These are phyloP conservation scores for Scytalidium sp. DNA, from an alignment of 2,329 filamentous ascomycete genomes.

Conservation along the genomic window DNA sequence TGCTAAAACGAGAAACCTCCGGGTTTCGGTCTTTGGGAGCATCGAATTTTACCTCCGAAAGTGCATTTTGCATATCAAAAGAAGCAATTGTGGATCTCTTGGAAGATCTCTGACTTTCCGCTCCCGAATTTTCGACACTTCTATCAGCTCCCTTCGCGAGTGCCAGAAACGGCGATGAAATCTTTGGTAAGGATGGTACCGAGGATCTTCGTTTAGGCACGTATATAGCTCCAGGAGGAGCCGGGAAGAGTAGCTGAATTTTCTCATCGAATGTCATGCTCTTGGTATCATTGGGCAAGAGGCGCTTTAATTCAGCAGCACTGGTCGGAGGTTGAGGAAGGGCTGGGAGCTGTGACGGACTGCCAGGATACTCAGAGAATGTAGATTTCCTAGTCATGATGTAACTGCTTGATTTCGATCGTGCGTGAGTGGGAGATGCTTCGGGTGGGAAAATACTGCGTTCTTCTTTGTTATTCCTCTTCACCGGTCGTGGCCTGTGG, in stretches of 20 bases:
- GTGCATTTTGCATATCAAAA: constrained; percentile 9
- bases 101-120: constrained; percentile 18
- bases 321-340: constrained; percentile 40
- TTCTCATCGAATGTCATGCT: constrained; percentile 60
- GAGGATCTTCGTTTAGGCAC: constrained; percentile 34
- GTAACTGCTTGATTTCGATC: constrained; percentile 49
- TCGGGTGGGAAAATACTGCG: constrained; percentile 46
- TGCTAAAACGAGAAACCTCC: constrained; percentile 25
- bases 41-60: constrained; percentile 4
- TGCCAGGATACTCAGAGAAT: constrained; percentile 40
- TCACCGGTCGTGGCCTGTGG: constrained; percentile 28
- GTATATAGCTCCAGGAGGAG: constrained; percentile 25
- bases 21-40: constrained; percentile 1
- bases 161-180: constrained; percentile 21
- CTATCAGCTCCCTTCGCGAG: constrained; percentile 16
- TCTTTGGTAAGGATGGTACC: constrained; percentile 41
- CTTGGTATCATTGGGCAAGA: constrained; percentile 50
- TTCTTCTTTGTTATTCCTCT: constrained; percentile 28
- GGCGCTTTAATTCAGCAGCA: constrained; percentile 33
- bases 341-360: constrained; percentile 48
- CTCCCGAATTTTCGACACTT: constrained; percentile 17
- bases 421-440: constrained; percentile 35
- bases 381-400: constrained; percentile 43
- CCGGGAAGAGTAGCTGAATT: constrained; percentile 48
- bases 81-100: constrained; percentile 25